These are phyloP conservation scores for Suillus hirtellus DNA, from an alignment of 768 basidiomycete genomes.

Conservation along the genomic window DNA sequence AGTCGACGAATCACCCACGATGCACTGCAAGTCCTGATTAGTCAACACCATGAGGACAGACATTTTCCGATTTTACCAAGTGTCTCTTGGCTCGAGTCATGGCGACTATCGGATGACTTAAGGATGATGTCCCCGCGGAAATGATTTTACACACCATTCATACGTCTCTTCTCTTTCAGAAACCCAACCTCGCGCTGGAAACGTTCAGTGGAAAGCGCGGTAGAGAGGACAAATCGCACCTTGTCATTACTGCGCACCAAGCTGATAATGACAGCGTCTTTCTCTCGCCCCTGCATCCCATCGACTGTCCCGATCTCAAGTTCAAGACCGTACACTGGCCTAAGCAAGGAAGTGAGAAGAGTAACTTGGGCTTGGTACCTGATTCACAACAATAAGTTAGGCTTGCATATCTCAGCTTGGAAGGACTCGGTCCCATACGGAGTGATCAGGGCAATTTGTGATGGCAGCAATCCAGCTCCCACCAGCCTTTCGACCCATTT, in stretches of 20 bases:
- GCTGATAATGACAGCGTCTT: conserved; percentile 89
- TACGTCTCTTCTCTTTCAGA: conserved; percentile 84
- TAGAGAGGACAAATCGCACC: conserved; percentile 38
- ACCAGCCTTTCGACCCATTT: conserved; percentile 84
- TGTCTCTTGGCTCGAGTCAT: conserved; percentile 93
- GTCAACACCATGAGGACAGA: not conserved
- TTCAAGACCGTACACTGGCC: conserved; percentile 60
- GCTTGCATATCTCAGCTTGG: not conserved
- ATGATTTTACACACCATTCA: conserved; percentile 64
- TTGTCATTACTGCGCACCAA: conserved; percentile 91
- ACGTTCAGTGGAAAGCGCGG: conserved; percentile 10
- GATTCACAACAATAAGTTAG: not conserved
- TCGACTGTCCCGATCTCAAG: conserved; percentile 96
- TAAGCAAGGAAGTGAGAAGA: conserved; percentile 74
- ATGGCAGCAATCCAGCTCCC: conserved; percentile 56
- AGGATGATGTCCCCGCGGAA: not conserved
- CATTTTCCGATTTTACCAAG: conserved; percentile 53
- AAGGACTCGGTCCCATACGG: conserved; percentile 51
- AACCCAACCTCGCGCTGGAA: conserved; percentile 87
- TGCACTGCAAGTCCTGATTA: conserved; percentile 51
- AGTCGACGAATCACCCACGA: conserved; percentile 93
- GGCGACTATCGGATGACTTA: conserved; percentile 52
- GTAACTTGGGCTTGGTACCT: conserved; percentile 96
- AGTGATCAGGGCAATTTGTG: conserved; percentile 85
- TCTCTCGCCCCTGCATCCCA: conserved; percentile 96